Conservation (phyloP, 2,329 filamentous ascomycete species). For the Teratosphaeria zuluensis region DNA sequence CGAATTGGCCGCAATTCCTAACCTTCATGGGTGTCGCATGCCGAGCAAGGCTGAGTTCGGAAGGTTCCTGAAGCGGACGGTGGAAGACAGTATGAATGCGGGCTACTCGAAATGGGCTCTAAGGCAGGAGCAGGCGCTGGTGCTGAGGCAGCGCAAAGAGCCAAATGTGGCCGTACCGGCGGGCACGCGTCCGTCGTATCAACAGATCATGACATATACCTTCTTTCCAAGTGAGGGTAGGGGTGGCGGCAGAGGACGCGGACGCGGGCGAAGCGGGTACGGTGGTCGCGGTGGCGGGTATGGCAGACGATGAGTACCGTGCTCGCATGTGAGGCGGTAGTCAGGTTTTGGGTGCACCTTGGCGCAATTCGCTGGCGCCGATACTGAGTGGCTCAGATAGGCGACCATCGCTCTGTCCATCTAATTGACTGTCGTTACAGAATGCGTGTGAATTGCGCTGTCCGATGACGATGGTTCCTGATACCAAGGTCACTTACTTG, state of each 20-base stretch:
- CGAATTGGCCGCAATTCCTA: conserved; percentile 10
- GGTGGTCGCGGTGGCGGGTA: background rate
- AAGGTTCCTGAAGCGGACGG: conserved; percentile 6
- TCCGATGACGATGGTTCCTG: too few relatives aligned
- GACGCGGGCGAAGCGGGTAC: background rate
- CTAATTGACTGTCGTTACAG: too few relatives aligned
- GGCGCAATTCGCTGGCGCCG: too few relatives aligned
- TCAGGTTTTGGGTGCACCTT: too few relatives aligned
- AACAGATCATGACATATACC: conserved; percentile 1
- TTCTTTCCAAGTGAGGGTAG: conserved; percentile 8
- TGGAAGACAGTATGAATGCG: conserved; percentile 9
- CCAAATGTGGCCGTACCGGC: conserved; percentile 6
- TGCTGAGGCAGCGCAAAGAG: conserved; percentile 9
- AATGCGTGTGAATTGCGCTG: too few relatives aligned
- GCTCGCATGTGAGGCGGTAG: background rate
- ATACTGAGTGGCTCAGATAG: too few relatives aligned
- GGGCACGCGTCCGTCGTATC: conserved; percentile 4
- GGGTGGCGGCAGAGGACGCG: background rate
- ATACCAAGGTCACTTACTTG: too few relatives aligned
- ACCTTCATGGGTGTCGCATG: conserved; percentile 7
- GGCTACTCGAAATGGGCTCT: conserved; percentile 13
- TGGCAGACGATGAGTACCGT: background rate
- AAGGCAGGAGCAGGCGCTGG: conserved; percentile 10
- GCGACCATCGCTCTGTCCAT: too few relatives aligned
- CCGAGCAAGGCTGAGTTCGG: conserved; percentile 8